Evolutionary conservation across 2,329 filamentous ascomycete genomes (phyloP).

Genomic region (Lecanosticta acicola): DNA sequence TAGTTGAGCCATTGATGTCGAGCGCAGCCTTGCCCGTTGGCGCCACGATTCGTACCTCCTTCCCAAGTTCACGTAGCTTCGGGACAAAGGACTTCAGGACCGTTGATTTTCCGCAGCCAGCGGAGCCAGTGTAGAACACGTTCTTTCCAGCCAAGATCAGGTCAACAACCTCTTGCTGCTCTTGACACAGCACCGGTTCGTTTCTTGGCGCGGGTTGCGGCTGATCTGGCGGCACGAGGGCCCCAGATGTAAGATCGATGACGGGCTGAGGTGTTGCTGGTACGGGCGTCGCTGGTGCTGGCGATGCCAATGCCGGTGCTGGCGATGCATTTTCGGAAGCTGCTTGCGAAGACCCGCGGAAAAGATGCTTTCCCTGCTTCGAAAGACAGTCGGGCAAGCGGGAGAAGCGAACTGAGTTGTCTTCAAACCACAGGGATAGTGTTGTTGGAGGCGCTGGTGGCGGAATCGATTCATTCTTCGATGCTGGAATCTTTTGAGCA

Average conservation of each 20-base stretch:
- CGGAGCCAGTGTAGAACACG: constrained; percentile 61
- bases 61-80: constrained; percentile 33
- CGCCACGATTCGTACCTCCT: constrained; percentile 49
- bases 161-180: constrained; percentile 18
- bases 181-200: constrained; percentile 12
- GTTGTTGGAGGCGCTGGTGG: background rate
- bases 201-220: background rate
- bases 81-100: constrained; percentile 48
- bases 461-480: background rate
- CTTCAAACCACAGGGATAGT: background rate
- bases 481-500: background rate
- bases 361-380: too few relatives aligned
- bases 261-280: background rate
- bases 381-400: too few relatives aligned
- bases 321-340: too few relatives aligned
- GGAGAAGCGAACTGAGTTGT: background rate
- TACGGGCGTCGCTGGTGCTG: background rate
- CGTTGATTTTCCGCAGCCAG: constrained; percentile 56
- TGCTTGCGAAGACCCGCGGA: too few relatives aligned
- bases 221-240: background rate
- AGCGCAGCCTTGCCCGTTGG: constrained; percentile 57
- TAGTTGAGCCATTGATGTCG: constrained; percentile 52
- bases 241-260: background rate
- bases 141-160: constrained; percentile 41
- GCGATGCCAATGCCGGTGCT: too few relatives aligned